Percentiles rank a stretch among this genome's conserved stretches.
phyloP scores from a whole-genome alignment of 805 yeast species.

The Pichia kluyveri region DNA sequence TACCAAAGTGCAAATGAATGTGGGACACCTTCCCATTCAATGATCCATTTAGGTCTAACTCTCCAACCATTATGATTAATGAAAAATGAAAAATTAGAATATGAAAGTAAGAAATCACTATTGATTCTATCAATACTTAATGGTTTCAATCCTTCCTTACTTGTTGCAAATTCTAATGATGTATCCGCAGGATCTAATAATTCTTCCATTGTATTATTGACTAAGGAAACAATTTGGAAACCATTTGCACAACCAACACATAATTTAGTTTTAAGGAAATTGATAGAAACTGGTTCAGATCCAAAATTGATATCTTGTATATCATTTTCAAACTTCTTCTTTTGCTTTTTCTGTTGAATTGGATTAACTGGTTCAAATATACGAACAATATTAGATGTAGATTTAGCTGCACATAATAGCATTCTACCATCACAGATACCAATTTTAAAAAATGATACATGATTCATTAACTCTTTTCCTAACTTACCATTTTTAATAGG shows the following conservation, averaged over 20 bases:
- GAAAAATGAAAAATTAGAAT: slow-evolving; percentile 89
- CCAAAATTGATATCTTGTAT: slow-evolving; percentile 70
- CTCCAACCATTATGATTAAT: slow-evolving; percentile 97
- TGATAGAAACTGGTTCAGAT: slow-evolving; percentile 86
- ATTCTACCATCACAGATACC: slow-evolving; percentile 88
- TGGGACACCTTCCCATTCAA: slow-evolving; percentile 96
- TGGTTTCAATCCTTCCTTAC: slow-evolving; percentile 68
- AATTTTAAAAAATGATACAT: slow-evolving; percentile 82
- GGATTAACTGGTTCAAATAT: slow-evolving; percentile 89
- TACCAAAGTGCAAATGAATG: slow-evolving; percentile 88
- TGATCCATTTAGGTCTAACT: slow-evolving; percentile 85
- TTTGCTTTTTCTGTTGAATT: slow-evolving; percentile 45
- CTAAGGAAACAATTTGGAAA: slow-evolving; percentile 85
- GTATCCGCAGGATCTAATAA: slow-evolving; percentile 97
- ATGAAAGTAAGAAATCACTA: slow-evolving; percentile 78
- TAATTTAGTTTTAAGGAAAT: slow-evolving; percentile 77
- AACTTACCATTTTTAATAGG: slow-evolving; percentile 46
- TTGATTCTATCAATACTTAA: slow-evolving; percentile 86
- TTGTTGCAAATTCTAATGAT: slow-evolving; percentile 86
- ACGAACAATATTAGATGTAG: slow-evolving; percentile 67
- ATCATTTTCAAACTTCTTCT: slow-evolving; percentile 62
- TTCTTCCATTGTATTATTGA: slow-evolving; percentile 78
- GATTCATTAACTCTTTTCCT: slow-evolving; percentile 75
- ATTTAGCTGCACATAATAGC: slow-evolving; percentile 82
- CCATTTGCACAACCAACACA: slow-evolving; percentile 97